Evolutionary conservation across 1,139 yeast genomes (phyloP).

Genomic region (Candida sp.): DNA sequence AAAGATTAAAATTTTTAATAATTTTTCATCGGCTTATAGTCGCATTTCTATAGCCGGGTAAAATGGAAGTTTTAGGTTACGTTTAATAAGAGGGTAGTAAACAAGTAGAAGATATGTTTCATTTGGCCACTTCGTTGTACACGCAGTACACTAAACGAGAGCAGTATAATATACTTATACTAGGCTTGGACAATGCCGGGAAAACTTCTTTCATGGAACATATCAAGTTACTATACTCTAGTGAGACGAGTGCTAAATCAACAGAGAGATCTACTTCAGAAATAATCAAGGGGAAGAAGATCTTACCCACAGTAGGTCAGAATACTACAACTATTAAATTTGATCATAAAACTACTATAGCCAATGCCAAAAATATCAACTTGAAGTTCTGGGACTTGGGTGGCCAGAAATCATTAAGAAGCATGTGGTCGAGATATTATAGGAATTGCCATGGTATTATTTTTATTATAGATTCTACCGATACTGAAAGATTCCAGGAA

Average conservation of each 20-base stretch:
- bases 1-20: too few relatives aligned
- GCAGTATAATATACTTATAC: constrained; percentile 60
- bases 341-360: constrained; percentile 23
- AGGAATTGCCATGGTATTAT: constrained; percentile 86
- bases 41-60: neutral
- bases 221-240: constrained; percentile 35
- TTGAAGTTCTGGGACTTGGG: constrained; percentile 96
- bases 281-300: constrained; percentile 34
- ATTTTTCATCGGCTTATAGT: neutral
- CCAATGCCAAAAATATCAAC: constrained; percentile 39
- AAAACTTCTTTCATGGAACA: constrained; percentile 64
- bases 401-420: constrained; percentile 80
- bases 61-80: neutral
- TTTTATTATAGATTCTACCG: constrained; percentile 90
- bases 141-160: constrained; percentile 48
- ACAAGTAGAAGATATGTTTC: constrained; percentile 28
- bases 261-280: constrained; percentile 17
- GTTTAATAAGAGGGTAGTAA: too few relatives aligned
- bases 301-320: constrained; percentile 56
- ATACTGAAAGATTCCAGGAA: constrained; percentile 76
- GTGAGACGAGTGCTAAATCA: constrained; percentile 8
- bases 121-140: constrained; percentile 43
- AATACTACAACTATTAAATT: constrained; percentile 51
- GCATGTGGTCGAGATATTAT: constrained; percentile 87
- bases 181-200: constrained; percentile 96